Evolutionary conservation across 257 asterid genomes (phyloP), one percentile per base, ranked within the genome.

Genomic region (Solanum medicagineum): DNA sequence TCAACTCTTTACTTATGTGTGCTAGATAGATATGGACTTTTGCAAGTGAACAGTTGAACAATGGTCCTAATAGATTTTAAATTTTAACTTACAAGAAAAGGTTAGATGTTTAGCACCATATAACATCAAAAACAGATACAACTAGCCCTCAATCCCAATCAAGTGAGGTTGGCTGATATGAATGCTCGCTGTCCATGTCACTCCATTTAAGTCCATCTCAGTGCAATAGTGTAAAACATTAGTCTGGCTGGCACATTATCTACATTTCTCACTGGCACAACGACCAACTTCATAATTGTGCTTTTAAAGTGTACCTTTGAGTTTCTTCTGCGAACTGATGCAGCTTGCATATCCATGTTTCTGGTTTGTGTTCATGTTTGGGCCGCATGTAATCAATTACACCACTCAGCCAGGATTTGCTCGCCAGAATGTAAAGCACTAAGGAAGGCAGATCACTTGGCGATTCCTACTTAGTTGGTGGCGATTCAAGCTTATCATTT

Each of bases 371-470:
- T 87, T 87, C 85, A 17, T 88, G 73, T 86, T 86, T 29, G 90
- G 88, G 75, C 88, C 87, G 44, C 88, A 81, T 62, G 84, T 45
- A 57, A n/a, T 88, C 77, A 87, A 87, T 87, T 80, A 40, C 84
- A 56, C 60, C 24, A 26, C 80, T 77, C 90, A 92, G 95, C 95
- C 95, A 75, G 95, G 95, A 65, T 92, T 92, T 81, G 87, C 93
- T 66, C 92, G 95, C 57, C 92, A 87, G 88, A 89, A 87, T 44
- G 49, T 87, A 84, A 90, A 88, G 90, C 85, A 45, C 66, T 89
- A 75, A 84, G 85, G 47, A 26, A 55, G 20, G 86, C 84, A 16
- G 85, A 44, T 17, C 57, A 20, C 80, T 24, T 26, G 47, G 26
- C 26, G 0, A 51, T 1, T 51, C 17, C 47, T 51, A 1, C 20